Evolutionary conservation across 306 rosid genomes (phyloP), one percentile per base, ranked within the genome.

Genomic region (Rubus parviflorus): DNA sequence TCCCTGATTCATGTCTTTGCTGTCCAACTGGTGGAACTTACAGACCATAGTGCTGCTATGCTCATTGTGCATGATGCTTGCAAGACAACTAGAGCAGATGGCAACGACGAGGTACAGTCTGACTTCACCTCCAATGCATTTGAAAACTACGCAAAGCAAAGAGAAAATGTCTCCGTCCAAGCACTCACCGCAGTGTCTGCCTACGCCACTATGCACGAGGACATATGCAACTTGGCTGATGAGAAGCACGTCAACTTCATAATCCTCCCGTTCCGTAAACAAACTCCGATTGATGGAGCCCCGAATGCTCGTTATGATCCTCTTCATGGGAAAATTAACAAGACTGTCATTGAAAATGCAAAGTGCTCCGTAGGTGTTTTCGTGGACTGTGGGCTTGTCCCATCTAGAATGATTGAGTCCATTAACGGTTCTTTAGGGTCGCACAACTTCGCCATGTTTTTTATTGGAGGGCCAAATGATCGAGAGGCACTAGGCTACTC

Each of bases 401-500:
- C 52, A 8, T 38, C 81, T 46, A 51, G 65, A 58, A 58, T 58
- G 14, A 61, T 7, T 0, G 13, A 56, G 11, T 3, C 23, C 37
- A 5, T 9, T 3, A 22, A 66, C 47, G 14, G 15, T 11, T 54
- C n/a, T 48, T 63, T 15, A 7, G 19, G 2, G 67, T 42, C 37
- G 46, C 64, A 66, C 16, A 80, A 65, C 25, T 61, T 84, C 0
- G 87, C 86, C n/a, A 42, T 84, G 65, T 22, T 86, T 40, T 84
- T 81, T 82, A 38, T 84, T 0, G 84, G 87, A 4, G 87, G 97
- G 5, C 75, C 86, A 0, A 93, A 90, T 45, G 97, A 90, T 43
- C 82, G 90, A 4, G 91, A 88, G 74, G 96, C 97, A 30, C 68
- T 88, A 8, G 83, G 86, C 2, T 65, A 86, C 49, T 87, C 89